Base-by-base conservation (phyloP, 2,329 filamentous ascomycete species). In the Fusarium illudens region DNA sequence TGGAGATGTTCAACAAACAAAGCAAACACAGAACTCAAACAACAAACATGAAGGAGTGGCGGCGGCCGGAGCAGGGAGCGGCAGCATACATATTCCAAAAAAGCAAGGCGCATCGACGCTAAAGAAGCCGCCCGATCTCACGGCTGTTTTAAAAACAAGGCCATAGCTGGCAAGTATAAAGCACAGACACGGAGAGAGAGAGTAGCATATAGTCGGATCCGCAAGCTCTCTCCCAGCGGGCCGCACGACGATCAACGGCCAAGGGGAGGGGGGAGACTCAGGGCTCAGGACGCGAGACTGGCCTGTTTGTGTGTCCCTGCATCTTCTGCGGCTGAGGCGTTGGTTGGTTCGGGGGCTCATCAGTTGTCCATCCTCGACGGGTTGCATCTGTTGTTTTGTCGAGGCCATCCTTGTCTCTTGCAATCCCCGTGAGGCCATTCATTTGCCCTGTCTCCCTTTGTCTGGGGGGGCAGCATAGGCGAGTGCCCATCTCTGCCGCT, bases 131-230 rank as follows among this genome's bases (percentile, higher is more conserved):
- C 36, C 11, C 49, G 58, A 64, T 67, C 48, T 60, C 17, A 25
- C 30, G 33, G 57, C 63, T 54, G 29, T 52, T 34, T 33, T 37
- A 36, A 34, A 34, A 19, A 33, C n/a, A 17, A 9, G 19, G 37
- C 13, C 46, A 36, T 20, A 50, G 42, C 42, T 60, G 55, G 54
- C 48, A 55, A 58, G 44, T 32, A 54, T 36, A 37, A 55, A 60
- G 67, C 57, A 68, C 61, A 48, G 64, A 58, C 49, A 37, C n/a
- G n/a, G n/a, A n/a, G n/a, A n/a, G n/a, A n/a, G 51, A n/a, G 19
- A 34, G 60, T 61, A 67, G 63, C 65, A 67, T 66, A 42, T 27
- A 36, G 33, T 58, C 64, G 69, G 67, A 68, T 66, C 67, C 64
- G 69, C 62, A 71, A 71, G 30, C 13, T 51, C 34, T 17, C 20